phyloP scores from a whole-genome alignment of 2,329 filamentous ascomycete species.

The Dendrostoma leiphaemia region DNA sequence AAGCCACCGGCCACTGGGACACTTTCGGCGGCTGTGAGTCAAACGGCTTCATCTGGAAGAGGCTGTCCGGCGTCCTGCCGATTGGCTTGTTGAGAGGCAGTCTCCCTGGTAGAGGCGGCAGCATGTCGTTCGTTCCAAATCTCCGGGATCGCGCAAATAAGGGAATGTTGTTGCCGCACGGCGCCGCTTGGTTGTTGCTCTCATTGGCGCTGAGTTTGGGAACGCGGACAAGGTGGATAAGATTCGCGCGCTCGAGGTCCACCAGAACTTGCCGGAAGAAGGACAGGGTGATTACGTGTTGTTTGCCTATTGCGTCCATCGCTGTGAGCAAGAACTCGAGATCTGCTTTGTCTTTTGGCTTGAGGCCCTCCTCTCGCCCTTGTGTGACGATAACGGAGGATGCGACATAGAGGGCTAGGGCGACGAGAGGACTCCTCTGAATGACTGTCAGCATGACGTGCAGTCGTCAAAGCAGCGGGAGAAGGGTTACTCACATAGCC shows the following conservation, averaged over 20 bases:
- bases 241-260: slow-evolving; percentile 60
- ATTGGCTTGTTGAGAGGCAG: slow-evolving; percentile 37
- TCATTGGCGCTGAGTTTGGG: neutral
- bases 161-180: slow-evolving; percentile 37
- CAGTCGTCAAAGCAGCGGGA: neutral
- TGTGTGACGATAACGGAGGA: slow-evolving; percentile 81
- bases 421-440: slow-evolving; percentile 74
- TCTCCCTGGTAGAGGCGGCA: slow-evolving; percentile 43
- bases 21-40: neutral
- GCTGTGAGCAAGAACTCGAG: slow-evolving; percentile 76
- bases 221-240: slow-evolving; percentile 8
- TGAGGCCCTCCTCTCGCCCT: slow-evolving; percentile 63
- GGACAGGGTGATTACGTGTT: slow-evolving; percentile 74
- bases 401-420: slow-evolving; percentile 82
- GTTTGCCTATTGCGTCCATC: slow-evolving; percentile 72
- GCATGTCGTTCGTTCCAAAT: slow-evolving; percentile 37
- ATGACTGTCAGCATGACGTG: neutral
- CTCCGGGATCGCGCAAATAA: slow-evolving; percentile 45
- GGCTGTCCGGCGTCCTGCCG: slow-evolving; percentile 50
- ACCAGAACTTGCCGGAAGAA: slow-evolving; percentile 83
- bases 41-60: neutral
- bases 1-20: too few relatives aligned
- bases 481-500: slow-evolving; percentile 53
- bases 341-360: slow-evolving; percentile 42
- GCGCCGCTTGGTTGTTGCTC: slow-evolving; percentile 27